Base-by-base conservation (phyloP, 2,329 filamentous ascomycete species). In the Botrytis cinerea region DNA sequence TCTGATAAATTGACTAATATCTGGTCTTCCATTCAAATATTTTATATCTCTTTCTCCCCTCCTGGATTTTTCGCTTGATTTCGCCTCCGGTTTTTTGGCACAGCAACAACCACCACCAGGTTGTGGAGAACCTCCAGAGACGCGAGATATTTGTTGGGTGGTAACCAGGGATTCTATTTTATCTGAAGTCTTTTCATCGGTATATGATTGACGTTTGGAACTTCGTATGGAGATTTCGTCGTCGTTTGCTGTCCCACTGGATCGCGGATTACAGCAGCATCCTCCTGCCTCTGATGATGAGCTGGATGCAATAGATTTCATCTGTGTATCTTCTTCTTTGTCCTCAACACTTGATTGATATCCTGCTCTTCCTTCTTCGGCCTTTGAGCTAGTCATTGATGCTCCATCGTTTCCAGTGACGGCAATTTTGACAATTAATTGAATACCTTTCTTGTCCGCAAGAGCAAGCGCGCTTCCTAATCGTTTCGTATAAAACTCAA, bases 401-500 rank as follows among this genome's bases (percentile, higher is more conserved):
- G 35, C 54, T 46, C 59, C 71, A n/a, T 68, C 75, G 14, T 70
- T 66, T 1, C 73, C 72, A 1, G 88, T 90, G 32, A 89, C 83
- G 43, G 88, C 87, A 22, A 90, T 83, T 74, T 88, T 84, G 2
- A 90, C 84, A 22, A 80, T 82, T 60, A 90, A 78, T 69, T 86
- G 83, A 48, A 90, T 83, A 51, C 86, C 87, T 10, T 82, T 80
- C 1, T 80, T 82, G 51, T 82, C 81, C 9, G 84, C 85, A 43
- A 79, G 81, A 9, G 83, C 79, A 74, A 88, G 78, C 75, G 86
- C 82, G 78, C 85, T 79, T 77, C 85, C 83, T 14, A 88, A 79
- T 12, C 87, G 83, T 59, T 84, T 81, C 4, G 85, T 82, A 75
- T 90, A 91, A 75, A 88, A 90, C 35, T 84, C 83, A 4, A 89